Percentiles rank a stretch among this genome's conserved stretches.
Conservation (phyloP, 305 asterid genomes). For the Fraxinus latifolia region DNA sequence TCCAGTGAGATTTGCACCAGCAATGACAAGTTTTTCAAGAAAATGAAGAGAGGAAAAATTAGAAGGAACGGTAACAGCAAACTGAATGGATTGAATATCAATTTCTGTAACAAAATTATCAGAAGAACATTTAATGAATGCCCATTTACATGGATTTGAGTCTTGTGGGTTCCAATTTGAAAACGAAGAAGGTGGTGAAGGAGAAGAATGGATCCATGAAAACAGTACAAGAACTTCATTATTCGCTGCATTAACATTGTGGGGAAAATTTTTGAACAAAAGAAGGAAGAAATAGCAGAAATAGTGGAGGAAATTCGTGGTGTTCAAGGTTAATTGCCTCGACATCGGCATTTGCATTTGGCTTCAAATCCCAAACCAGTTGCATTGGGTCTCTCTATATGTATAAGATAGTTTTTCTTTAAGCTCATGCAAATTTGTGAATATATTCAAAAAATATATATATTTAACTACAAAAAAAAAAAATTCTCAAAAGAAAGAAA, state of each 20-base stretch:
- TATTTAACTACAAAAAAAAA: background rate
- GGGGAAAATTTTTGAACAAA: slow-evolving; percentile 22
- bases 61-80: slow-evolving; percentile 62
- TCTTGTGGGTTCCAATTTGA: slow-evolving; percentile 58
- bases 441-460: background rate
- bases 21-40: slow-evolving; percentile 45
- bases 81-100: slow-evolving; percentile 42
- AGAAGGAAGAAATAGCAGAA: slow-evolving; percentile 30
- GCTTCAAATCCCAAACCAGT: slow-evolving; percentile 59
- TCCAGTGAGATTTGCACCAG: slow-evolving; percentile 74
- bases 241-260: slow-evolving; percentile 22
- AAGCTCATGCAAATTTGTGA: background rate
- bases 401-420: slow-evolving; percentile 15
- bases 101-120: slow-evolving; percentile 44
- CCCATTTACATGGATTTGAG: slow-evolving; percentile 68
- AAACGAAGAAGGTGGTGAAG: slow-evolving; percentile 40
- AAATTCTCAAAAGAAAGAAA: slow-evolving; percentile 24
- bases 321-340: slow-evolving; percentile 67
- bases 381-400: slow-evolving; percentile 50
- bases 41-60: slow-evolving; percentile 53
- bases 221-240: slow-evolving; percentile 44
- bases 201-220: slow-evolving; percentile 61
- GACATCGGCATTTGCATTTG: slow-evolving; percentile 69
- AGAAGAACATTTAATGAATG: slow-evolving; percentile 49
- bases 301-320: slow-evolving; percentile 28